Evolutionary conservation across 495 filamentous ascomycete species (phyloP).

Genomic region (Aspergillus ellipticus): DNA sequence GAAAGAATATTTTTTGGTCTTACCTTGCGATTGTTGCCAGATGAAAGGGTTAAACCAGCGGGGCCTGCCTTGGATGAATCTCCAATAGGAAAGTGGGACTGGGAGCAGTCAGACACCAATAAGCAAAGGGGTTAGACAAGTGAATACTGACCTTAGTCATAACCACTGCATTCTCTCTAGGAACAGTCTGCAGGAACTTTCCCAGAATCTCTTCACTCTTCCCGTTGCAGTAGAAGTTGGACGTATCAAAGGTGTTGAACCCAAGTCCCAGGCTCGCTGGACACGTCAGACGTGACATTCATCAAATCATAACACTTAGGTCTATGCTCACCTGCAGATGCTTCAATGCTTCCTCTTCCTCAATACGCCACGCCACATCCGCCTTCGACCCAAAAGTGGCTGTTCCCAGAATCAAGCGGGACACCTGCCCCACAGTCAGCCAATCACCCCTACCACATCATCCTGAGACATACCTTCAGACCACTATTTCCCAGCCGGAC

Average conservation of each 20-base stretch:
- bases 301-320: too few species aligned
- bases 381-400: background rate
- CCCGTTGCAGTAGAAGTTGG: conserved; percentile 63
- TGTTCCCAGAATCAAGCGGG: conserved; percentile 1
- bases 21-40: too few species aligned
- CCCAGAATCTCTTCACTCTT: conserved; percentile 64
- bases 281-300: too few species aligned
- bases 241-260: conserved; percentile 61
- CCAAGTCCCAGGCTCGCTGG: conserved; percentile 10
- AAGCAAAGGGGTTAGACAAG: too few species aligned
- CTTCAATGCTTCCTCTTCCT: conserved; percentile 18
- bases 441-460: background rate
- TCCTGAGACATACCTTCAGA: too few species aligned
- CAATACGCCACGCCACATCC: conserved; percentile 1
- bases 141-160: conserved; percentile 78
- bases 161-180: conserved; percentile 64
- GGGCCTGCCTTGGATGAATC: background rate
- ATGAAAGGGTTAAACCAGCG: background rate
- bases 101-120: too few species aligned
- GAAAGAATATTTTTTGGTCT: background rate
- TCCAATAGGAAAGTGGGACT: conserved; percentile 42
- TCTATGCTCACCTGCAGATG: too few species aligned
- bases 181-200: conserved; percentile 69
- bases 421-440: too few species aligned
- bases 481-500: too few species aligned